A percentile compares a stretch with the other conserved stretches of the same genome.
Conservation (phyloP, 163 green algal genomes). For the Smithsoniella earleae region DNA sequence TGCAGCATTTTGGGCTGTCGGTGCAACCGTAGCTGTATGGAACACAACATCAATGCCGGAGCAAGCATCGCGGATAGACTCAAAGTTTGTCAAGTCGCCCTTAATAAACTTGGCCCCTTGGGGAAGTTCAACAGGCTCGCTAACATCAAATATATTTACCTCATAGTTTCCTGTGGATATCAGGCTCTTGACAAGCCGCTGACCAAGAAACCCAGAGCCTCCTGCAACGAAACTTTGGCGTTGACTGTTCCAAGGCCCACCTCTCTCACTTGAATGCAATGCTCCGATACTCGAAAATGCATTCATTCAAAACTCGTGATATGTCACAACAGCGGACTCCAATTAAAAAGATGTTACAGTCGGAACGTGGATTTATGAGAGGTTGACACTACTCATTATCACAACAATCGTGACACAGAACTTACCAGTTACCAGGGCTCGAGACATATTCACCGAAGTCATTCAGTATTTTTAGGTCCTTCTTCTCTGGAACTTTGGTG, state of each 20-base stretch:
- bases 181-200: constrained; percentile 68
- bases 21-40: constrained; percentile 72
- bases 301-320: too few species aligned
- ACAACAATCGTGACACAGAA: too few species aligned
- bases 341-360: too few species aligned
- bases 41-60: constrained; percentile 69
- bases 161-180: constrained; percentile 50
- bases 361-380: too few species aligned
- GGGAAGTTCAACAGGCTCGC: constrained; percentile 31
- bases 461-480: too few species aligned
- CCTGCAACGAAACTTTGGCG: constrained; percentile 55
- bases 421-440: too few species aligned
- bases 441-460: too few species aligned
- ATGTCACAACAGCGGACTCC: constrained; percentile 34
- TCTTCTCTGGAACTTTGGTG: too few species aligned
- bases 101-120: constrained; percentile 39
- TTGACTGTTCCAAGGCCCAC: too few species aligned
- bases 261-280: too few species aligned
- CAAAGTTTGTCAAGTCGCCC: constrained; percentile 61
- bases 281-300: too few species aligned
- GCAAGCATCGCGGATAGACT: constrained; percentile 42
- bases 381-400: too few species aligned
- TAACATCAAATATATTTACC: constrained; percentile 77
- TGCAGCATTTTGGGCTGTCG: constrained; percentile 57
- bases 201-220: constrained; percentile 74